Conservation (phyloP, 129 eudicot genomes). For the Scalesia atractyloides region DNA sequence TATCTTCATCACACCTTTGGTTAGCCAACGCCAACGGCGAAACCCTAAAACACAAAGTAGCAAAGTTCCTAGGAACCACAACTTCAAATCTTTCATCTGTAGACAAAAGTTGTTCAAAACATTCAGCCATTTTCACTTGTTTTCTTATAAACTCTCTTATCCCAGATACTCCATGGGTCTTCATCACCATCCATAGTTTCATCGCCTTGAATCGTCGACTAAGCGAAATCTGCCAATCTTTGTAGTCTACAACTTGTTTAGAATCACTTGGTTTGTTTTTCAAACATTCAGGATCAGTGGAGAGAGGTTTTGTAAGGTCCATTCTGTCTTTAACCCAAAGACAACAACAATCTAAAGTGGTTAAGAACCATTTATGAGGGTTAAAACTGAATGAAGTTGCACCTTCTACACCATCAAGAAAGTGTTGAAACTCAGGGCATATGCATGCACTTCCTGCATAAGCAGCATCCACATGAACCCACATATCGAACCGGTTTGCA, state of each 20-base stretch:
- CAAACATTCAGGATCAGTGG: constrained; percentile 27
- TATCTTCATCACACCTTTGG: not conserved
- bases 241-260: constrained; percentile 30
- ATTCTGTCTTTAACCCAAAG: constrained; percentile 31
- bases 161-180: constrained; percentile 26
- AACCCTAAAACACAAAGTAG: constrained; percentile 20
- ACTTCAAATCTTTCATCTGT: constrained; percentile 36
- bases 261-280: constrained; percentile 3
- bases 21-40: not conserved
- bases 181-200: constrained; percentile 20
- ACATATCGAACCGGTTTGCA: constrained; percentile 17
- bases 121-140: constrained; percentile 33
- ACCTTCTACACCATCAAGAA: constrained; percentile 34
- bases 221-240: constrained; percentile 39
- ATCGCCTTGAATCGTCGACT: no score
- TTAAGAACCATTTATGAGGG: constrained; percentile 43
- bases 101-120: constrained; percentile 25
- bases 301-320: constrained; percentile 16
- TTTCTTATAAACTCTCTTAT: constrained; percentile 9
- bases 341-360: constrained; percentile 35
- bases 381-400: constrained; percentile 35
- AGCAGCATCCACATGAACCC: constrained; percentile 44
- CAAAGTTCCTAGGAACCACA: constrained; percentile 33
- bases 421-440: constrained; percentile 41
- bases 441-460: no score